A percentile compares a stretch with the other conserved stretches of the same genome.
phyloP scores from a whole-genome alignment of 2,329 filamentous ascomycete species.

The Colletotrichum sojae region DNA sequence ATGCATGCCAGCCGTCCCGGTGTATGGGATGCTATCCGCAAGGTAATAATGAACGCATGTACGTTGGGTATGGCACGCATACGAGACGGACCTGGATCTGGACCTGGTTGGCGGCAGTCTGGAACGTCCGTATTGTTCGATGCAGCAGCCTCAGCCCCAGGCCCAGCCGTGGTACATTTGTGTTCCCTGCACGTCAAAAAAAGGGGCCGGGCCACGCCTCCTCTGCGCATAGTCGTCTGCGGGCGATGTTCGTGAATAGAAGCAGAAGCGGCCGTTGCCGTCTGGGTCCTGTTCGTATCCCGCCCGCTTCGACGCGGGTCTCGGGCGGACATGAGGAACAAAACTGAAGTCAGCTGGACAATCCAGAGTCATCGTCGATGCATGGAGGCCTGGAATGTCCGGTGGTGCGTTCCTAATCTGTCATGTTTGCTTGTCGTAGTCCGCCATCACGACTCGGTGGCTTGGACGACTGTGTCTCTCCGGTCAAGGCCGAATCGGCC shows the following conservation, averaged over 20 bases:
- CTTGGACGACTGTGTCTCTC: not conserved
- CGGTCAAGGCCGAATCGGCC: not conserved
- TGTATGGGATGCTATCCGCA: not conserved
- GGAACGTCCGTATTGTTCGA: slow-evolving; percentile 2
- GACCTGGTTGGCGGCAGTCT: slow-evolving; percentile 18
- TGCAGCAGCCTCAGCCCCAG: not conserved
- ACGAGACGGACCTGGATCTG: slow-evolving; percentile 13
- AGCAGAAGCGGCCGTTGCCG: slow-evolving; percentile 3
- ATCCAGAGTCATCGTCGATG: slow-evolving; percentile 7
- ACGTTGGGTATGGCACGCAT: slow-evolving; percentile 14
- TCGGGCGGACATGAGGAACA: not conserved
- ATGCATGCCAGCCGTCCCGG: slow-evolving; percentile 4
- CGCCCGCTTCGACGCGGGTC: not conserved
- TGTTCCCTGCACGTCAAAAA: slow-evolving; percentile 24
- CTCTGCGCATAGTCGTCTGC: not conserved
- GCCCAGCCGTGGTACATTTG: not conserved
- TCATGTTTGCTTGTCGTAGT: not conserved
- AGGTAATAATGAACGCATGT: not conserved
- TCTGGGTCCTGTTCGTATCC: slow-evolving; percentile 16
- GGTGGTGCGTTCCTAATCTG: not conserved
- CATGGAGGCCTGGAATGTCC: slow-evolving; percentile 8
- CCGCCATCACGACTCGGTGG: not conserved
- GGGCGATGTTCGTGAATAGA: slow-evolving; percentile 1
- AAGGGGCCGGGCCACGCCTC: not conserved
- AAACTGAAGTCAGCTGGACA: slow-evolving; percentile 12